Evolutionary conservation across 345 rosid species (phyloP).

Genomic region (Cardamine resedifolia): DNA sequence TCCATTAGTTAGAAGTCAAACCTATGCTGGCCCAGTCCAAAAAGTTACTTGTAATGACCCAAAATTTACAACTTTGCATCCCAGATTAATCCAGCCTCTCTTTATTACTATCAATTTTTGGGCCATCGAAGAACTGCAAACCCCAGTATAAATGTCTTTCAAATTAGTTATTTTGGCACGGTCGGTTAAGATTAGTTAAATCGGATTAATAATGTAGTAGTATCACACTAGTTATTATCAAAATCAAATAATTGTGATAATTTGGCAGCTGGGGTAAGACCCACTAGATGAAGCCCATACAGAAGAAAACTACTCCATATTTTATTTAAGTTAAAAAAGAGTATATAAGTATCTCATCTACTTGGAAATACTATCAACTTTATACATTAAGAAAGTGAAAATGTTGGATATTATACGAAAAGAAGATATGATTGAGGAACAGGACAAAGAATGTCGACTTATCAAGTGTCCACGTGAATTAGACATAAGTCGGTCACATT

Average conservation of each 20-base stretch:
- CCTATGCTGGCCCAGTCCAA: conserved; percentile 15
- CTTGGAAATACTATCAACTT: background rate
- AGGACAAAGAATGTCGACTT: conserved; percentile 6
- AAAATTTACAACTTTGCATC: background rate
- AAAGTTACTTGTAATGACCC: background rate
- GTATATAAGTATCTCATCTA: background rate
- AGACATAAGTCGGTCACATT: conserved; percentile 35
- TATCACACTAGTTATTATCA: background rate
- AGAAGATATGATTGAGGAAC: conserved; percentile 30
- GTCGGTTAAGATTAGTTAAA: no score
- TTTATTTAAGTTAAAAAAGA: background rate
- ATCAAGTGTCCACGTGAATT: conserved; percentile 29
- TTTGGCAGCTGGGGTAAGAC: background rate
- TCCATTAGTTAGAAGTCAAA: conserved; percentile 5
- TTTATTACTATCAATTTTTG: background rate
- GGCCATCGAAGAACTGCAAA: conserved; percentile 19
- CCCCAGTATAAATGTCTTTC: background rate
- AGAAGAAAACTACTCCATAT: background rate
- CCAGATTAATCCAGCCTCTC: background rate
- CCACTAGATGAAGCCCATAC: background rate
- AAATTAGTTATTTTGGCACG: no score
- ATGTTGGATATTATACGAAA: conserved; percentile 22
- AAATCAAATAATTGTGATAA: background rate
- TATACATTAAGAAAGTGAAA: conserved; percentile 15
- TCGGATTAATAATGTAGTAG: no score